Percentiles rank a stretch among this genome's conserved stretches.
Evolutionary conservation across 2,329 filamentous ascomycete species (phyloP).

Genomic region (Chaetomium olivaceum): DNA sequence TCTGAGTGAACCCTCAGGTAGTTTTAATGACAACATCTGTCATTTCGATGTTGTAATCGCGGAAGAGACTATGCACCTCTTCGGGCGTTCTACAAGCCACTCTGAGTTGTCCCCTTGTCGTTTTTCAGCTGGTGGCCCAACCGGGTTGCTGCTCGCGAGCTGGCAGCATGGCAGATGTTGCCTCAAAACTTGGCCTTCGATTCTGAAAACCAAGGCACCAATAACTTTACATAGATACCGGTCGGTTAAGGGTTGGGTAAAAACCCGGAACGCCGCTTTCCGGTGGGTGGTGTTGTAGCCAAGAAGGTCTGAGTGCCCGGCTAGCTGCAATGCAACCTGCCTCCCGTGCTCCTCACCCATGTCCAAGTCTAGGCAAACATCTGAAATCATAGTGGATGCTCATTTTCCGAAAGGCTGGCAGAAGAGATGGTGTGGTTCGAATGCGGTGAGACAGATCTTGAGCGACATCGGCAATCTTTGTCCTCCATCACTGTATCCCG

Average conservation of each 20-base stretch:
- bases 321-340: neutral
- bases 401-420: too few relatives aligned
- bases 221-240: neutral
- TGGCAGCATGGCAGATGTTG: neutral
- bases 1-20: too few relatives aligned
- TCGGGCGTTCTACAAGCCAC: conserved; percentile 2
- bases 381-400: too few relatives aligned
- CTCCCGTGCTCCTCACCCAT: too few relatives aligned
- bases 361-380: too few relatives aligned
- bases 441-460: too few relatives aligned
- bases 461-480: too few relatives aligned
- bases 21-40: neutral
- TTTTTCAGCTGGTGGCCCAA: neutral
- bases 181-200: neutral
- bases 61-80: neutral
- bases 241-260: neutral
- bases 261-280: too few relatives aligned
- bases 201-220: neutral
- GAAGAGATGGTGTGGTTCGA: too few relatives aligned
- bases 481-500: too few relatives aligned
- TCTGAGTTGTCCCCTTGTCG: neutral
- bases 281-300: neutral
- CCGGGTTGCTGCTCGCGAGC: neutral
- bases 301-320: neutral
- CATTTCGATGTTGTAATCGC: neutral